phyloP scores from a whole-genome alignment of 2,329 filamentous ascomycete species.

The Ceratocystis huliohia region DNA sequence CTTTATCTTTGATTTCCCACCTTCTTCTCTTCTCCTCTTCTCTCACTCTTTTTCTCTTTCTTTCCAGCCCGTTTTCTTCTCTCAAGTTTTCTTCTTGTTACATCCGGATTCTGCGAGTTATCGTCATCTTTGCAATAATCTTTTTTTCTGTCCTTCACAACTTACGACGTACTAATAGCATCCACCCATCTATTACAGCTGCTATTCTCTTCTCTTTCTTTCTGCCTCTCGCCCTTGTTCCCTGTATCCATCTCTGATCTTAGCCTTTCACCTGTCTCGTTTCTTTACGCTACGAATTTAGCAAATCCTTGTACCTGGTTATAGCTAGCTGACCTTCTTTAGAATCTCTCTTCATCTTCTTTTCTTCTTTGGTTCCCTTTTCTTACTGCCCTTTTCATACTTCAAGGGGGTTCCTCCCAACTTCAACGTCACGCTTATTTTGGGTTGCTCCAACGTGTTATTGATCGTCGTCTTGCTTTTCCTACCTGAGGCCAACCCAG shows the following conservation, averaged over 20 bases:
- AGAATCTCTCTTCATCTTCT: not conserved
- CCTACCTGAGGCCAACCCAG: not conserved
- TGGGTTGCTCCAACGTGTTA: not conserved
- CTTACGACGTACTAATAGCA: not conserved
- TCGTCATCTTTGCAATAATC: not conserved
- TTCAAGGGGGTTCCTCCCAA: not conserved
- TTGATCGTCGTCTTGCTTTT: not conserved
- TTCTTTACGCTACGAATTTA: not conserved
- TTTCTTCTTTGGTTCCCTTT: not conserved
- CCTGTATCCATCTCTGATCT: conserved; percentile 5
- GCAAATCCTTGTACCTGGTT: conserved; percentile 9
- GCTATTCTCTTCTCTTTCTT: not conserved
- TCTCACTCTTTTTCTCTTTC: conserved; percentile 3
- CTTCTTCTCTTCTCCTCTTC: conserved; percentile 20
- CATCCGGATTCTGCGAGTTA: not conserved
- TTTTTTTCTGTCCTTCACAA: not conserved
- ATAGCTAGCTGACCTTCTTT: not conserved
- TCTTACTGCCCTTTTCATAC: not conserved
- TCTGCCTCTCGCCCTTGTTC: not conserved
- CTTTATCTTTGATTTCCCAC: conserved; percentile 9
- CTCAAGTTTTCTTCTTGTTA: not conserved
- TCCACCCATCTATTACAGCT: not conserved
- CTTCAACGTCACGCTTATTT: not conserved
- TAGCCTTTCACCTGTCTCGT: not conserved
- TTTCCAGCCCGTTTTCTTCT: not conserved